Percentiles rank a stretch among this genome's conserved stretches.
Evolutionary conservation across 768 basidiomycete genomes (phyloP).

Genomic region (Macrolepiota fuliginosa): DNA sequence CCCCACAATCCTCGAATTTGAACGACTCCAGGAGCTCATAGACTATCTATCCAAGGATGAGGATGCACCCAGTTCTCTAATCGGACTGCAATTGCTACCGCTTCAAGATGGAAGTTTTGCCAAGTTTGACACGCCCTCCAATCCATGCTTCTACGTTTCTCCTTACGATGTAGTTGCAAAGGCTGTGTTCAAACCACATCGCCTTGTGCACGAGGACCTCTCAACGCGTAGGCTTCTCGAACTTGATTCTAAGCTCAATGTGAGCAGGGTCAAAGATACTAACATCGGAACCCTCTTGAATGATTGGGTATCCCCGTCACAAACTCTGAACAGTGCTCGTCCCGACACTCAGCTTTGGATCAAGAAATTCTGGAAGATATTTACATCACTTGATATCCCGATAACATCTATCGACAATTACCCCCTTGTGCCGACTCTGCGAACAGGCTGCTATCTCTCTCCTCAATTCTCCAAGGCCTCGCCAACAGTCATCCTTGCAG

Average conservation of each 20-base stretch:
- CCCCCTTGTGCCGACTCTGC: slow-evolving; percentile 32
- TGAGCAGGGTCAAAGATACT: neutral
- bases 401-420: slow-evolving; percentile 21
- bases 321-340: neutral
- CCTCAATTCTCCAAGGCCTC: slow-evolving; percentile 25
- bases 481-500: slow-evolving; percentile 21
- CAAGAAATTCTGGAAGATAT: slow-evolving; percentile 30
- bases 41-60: slow-evolving; percentile 22
- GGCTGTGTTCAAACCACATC: slow-evolving; percentile 22
- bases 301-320: neutral
- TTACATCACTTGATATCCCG: slow-evolving; percentile 11
- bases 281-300: slow-evolving; percentile 1
- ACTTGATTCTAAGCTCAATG: neutral
- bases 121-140: slow-evolving; percentile 18
- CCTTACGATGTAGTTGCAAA: slow-evolving; percentile 8
- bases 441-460: slow-evolving; percentile 26
- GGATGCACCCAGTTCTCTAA: slow-evolving; percentile 16
- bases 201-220: slow-evolving; percentile 2
- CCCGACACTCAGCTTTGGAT: slow-evolving; percentile 22
- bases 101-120: slow-evolving; percentile 32
- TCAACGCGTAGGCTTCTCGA: neutral
- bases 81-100: slow-evolving; percentile 34
- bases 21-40: slow-evolving; percentile 25
- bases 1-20: slow-evolving; percentile 21
- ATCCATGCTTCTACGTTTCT: slow-evolving; percentile 28